These are phyloP conservation scores for Lichtheimia ramosa DNA, from an alignment of 371 early-diverging fungal species.

Conservation along the genomic window DNA sequence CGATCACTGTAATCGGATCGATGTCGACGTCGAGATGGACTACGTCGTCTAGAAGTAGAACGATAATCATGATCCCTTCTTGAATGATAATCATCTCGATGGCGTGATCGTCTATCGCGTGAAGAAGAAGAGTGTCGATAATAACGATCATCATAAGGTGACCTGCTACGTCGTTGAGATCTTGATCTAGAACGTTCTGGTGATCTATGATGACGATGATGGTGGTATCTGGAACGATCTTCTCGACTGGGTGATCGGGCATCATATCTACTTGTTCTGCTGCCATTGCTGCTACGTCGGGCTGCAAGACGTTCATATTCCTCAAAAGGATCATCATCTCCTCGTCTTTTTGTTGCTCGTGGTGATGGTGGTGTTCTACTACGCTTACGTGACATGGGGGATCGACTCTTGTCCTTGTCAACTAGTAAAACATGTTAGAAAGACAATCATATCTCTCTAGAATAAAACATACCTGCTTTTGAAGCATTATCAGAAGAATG, in stretches of 20 bases:
- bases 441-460: background rate
- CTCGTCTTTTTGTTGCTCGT: slow-evolving; percentile 12
- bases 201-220: background rate
- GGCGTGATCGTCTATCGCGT: background rate
- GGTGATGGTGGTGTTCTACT: background rate
- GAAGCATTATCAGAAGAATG: background rate
- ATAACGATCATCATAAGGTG: background rate
- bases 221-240: slow-evolving; percentile 1
- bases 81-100: too few species aligned
- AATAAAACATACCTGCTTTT: background rate
- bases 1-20: background rate
- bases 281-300: background rate
- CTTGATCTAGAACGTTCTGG: background rate
- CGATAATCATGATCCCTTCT: too few species aligned
- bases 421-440: background rate
- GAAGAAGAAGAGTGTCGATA: background rate
- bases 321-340: slow-evolving; percentile 39
- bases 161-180: slow-evolving; percentile 2
- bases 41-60: background rate
- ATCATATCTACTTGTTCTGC: too few species aligned
- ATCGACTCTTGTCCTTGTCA: background rate
- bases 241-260: too few species aligned
- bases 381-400: background rate
- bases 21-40: background rate
- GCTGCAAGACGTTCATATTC: slow-evolving; percentile 39